phyloP scores from a whole-genome alignment of 1,284 basidiomycete genomes.

The Trichosporon asahii region DNA sequence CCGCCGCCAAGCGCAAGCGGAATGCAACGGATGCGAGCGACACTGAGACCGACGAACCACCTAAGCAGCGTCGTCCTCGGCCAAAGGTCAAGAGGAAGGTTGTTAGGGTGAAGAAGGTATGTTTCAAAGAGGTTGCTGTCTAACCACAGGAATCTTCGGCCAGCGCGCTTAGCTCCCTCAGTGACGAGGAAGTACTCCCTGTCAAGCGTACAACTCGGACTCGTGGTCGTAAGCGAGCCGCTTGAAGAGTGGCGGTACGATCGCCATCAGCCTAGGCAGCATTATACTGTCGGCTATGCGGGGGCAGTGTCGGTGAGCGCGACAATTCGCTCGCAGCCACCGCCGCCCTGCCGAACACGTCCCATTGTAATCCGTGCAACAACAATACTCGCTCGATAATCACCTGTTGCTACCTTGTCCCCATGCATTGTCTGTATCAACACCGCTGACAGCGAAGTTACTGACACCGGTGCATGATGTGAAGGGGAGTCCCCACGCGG shows the following conservation, averaged over 20 bases:
- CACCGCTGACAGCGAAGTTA: neutral
- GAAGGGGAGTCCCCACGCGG: no score
- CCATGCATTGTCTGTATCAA: slow-evolving; percentile 9
- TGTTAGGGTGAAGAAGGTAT: neutral
- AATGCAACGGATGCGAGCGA: slow-evolving; percentile 10
- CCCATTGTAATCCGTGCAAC: neutral
- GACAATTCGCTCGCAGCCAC: neutral
- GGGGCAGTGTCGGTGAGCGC: neutral
- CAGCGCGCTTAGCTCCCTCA: slow-evolving; percentile 2
- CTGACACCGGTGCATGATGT: neutral
- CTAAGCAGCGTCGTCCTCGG: neutral
- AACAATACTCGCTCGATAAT: neutral
- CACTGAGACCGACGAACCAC: slow-evolving; percentile 3
- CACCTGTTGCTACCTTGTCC: neutral
- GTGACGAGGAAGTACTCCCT: neutral
- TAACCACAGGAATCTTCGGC: neutral
- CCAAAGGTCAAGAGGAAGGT: slow-evolving; percentile 1
- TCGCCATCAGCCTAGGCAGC: neutral
- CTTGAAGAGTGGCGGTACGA: neutral
- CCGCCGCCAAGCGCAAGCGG: slow-evolving; percentile 21
- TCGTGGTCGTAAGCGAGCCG: neutral
- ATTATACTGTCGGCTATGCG: neutral
- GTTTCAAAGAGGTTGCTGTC: neutral
- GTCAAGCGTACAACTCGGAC: neutral
- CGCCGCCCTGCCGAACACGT: neutral